These are phyloP conservation scores for Gymnopilus junonius DNA, from an alignment of 768 basidiomycete species.

Conservation along the genomic window DNA sequence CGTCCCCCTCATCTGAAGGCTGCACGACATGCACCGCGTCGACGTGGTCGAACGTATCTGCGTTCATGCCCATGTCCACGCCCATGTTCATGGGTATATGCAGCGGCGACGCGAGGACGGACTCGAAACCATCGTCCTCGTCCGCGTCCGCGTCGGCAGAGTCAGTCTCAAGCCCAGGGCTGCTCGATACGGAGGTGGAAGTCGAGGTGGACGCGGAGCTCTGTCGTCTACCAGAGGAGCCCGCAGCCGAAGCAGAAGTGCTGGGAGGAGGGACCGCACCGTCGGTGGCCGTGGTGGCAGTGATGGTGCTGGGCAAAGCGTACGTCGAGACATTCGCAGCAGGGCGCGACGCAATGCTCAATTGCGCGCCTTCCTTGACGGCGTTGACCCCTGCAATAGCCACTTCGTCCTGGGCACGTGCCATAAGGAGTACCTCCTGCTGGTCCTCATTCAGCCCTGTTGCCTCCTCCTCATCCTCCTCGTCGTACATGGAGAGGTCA, in stretches of 20 bases:
- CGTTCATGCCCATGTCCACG: background rate
- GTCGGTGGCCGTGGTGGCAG: background rate
- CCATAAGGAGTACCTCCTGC: background rate
- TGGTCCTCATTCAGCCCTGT: background rate
- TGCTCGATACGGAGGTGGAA: background rate
- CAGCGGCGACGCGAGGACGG: conserved; percentile 13
- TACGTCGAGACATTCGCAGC: background rate
- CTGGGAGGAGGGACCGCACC: too few species aligned
- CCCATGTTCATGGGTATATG: background rate
- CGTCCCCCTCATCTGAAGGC: background rate
- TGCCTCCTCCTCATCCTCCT: background rate
- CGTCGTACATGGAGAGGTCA: background rate
- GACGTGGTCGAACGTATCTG: background rate
- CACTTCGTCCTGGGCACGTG: background rate
- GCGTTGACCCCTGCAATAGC: background rate
- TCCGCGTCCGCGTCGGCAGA: conserved; percentile 23
- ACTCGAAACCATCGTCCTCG: conserved; percentile 14
- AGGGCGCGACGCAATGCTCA: background rate
- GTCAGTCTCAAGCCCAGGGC: background rate
- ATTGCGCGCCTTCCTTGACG: background rate
- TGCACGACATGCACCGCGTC: conserved; percentile 13
- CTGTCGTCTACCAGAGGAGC: background rate
- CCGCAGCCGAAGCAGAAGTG: background rate
- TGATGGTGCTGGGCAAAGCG: background rate
- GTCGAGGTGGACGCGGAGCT: background rate